Conservation (phyloP, 1,284 basidiomycete genomes). For the Mycosarcoma maydis region DNA sequence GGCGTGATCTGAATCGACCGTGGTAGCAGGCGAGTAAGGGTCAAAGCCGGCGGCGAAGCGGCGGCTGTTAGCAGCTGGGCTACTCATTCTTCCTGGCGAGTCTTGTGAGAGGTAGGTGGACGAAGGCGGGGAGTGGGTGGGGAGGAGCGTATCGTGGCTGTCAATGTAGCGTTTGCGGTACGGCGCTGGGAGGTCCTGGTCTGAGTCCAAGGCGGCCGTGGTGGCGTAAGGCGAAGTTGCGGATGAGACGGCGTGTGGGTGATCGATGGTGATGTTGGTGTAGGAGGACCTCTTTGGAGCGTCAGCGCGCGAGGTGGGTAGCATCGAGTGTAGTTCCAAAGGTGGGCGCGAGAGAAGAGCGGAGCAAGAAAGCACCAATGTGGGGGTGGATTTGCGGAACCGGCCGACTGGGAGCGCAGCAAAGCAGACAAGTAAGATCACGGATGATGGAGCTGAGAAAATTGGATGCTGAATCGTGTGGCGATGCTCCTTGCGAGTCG, state of each 20-base stretch:
- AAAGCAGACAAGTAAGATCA: no score
- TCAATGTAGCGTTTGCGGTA: slow-evolving; percentile 49
- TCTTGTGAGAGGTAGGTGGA: slow-evolving; percentile 18
- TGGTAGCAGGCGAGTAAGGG: slow-evolving; percentile 18
- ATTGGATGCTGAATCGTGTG: no score
- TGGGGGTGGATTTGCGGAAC: no score
- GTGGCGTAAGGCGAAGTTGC: slow-evolving; percentile 9
- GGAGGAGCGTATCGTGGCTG: slow-evolving; percentile 35
- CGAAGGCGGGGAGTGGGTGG: slow-evolving; percentile 35
- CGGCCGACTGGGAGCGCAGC: no score
- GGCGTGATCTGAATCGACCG: not conserved
- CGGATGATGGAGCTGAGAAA: no score
- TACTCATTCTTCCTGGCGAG: slow-evolving; percentile 27
- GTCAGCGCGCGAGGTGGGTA: slow-evolving; percentile 36
- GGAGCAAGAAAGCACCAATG: not conserved
- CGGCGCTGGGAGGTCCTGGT: slow-evolving; percentile 19
- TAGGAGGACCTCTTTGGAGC: slow-evolving; percentile 38
- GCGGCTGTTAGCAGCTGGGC: slow-evolving; percentile 20
- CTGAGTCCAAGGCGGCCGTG: slow-evolving; percentile 12
- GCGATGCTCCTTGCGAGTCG: no score
- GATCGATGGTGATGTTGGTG: slow-evolving; percentile 25
- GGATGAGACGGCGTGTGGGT: slow-evolving; percentile 5
- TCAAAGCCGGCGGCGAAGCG: slow-evolving; percentile 50
- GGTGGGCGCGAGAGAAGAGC: not conserved
- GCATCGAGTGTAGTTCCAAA: slow-evolving; percentile 30